Conservation (phyloP, 148 eudicot species). For the Limonium bicolor region DNA sequence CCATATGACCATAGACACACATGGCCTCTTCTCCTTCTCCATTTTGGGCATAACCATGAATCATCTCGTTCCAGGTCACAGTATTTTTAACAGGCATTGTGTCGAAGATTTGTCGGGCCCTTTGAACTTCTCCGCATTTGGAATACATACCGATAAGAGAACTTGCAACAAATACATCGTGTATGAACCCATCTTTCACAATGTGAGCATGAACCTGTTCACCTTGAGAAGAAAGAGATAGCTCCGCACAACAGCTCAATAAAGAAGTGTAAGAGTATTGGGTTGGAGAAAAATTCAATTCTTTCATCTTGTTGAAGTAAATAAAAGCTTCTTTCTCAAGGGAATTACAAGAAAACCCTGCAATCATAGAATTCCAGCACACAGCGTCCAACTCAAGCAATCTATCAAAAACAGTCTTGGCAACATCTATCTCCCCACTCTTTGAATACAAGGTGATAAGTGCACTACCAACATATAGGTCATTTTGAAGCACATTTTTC, state of each 20-base stretch:
- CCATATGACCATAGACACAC: constrained; percentile 33
- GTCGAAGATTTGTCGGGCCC: constrained; percentile 34
- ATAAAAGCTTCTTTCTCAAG: constrained; percentile 36
- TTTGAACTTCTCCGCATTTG: constrained; percentile 52
- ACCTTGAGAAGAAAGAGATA: constrained; percentile 42
- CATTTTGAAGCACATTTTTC: constrained; percentile 19
- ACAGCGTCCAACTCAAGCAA: constrained; percentile 38
- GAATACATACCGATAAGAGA: constrained; percentile 60
- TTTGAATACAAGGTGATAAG: constrained; percentile 57
- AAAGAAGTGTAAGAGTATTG: constrained; percentile 46
- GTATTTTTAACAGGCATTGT: constrained; percentile 28
- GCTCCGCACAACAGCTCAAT: constrained; percentile 47
- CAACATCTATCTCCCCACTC: constrained; percentile 28
- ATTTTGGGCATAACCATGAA: constrained; percentile 68
- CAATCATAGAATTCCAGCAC: constrained; percentile 65
- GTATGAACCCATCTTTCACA: constrained; percentile 32
- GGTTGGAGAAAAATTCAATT: constrained; percentile 30
- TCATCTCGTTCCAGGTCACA: constrained; percentile 69
- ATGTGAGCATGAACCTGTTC: constrained; percentile 42
- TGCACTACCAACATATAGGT: constrained; percentile 58
- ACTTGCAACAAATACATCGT: constrained; percentile 52
- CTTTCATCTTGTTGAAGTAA: constrained; percentile 37
- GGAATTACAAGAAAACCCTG: constrained; percentile 46
- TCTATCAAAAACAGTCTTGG: constrained; percentile 32
- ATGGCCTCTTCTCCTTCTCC: constrained; percentile 51